Conservation (phyloP, 768 basidiomycete genomes). For the Lanmaoa rubissima region DNA sequence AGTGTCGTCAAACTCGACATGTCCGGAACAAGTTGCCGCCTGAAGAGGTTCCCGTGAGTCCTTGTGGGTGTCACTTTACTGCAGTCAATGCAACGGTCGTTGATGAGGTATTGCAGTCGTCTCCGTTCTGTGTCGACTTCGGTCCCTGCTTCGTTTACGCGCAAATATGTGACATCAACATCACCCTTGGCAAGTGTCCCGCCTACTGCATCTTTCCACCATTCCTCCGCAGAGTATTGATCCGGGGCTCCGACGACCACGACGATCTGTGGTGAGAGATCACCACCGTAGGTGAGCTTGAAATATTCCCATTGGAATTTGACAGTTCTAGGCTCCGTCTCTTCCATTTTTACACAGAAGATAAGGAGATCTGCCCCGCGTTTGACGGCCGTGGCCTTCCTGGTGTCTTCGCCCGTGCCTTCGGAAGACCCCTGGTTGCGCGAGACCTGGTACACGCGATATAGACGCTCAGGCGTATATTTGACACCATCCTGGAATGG, state of each 20-base stretch:
- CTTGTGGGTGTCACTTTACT: constrained; percentile 5
- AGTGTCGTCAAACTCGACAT: constrained; percentile 5
- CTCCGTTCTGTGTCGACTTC: background rate
- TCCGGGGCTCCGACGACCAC: constrained; percentile 20
- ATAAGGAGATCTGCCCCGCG: constrained; percentile 28
- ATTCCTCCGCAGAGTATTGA: constrained; percentile 17
- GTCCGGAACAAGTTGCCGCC: constrained; percentile 12
- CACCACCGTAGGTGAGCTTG: constrained; percentile 25
- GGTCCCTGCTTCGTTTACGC: background rate
- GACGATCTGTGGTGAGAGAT: constrained; percentile 27
- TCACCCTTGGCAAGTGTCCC: constrained; percentile 1
- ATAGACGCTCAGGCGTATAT: constrained; percentile 6
- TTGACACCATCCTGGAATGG: constrained; percentile 21
- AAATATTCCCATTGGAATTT: constrained; percentile 29
- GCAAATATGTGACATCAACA: constrained; percentile 12
- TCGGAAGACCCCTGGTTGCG: background rate
- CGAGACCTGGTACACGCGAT: constrained; percentile 26
- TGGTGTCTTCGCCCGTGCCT: constrained; percentile 5
- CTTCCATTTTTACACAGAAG: constrained; percentile 20
- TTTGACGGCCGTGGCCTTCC: constrained; percentile 10
- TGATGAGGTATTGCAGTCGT: constrained; percentile 17
- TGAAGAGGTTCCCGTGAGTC: constrained; percentile 17
- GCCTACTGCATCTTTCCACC: constrained; percentile 18
- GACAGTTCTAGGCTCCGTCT: background rate
- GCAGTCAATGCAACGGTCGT: constrained; percentile 22